These are phyloP conservation scores for Cladosporium sp. DNA, from an alignment of 2,329 filamentous ascomycete species.

Conservation along the genomic window DNA sequence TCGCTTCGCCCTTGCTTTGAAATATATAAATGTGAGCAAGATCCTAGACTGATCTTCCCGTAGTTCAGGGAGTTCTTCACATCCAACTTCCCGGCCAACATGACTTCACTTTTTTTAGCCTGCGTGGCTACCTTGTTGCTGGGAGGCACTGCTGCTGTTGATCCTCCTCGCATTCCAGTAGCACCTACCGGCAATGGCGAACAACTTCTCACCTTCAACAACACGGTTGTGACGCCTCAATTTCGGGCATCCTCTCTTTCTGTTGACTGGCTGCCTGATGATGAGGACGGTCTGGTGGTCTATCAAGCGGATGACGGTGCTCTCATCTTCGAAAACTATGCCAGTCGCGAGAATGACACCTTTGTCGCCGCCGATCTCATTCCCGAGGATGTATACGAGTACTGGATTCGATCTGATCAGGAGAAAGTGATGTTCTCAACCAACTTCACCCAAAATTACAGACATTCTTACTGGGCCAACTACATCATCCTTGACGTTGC, in stretches of 20 bases:
- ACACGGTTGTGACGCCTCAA: slow-evolving; percentile 48
- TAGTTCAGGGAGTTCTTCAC: neutral
- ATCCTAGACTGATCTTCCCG: neutral
- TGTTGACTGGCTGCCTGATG: slow-evolving; percentile 56
- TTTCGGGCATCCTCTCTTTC: slow-evolving; percentile 47
- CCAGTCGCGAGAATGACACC: slow-evolving; percentile 52
- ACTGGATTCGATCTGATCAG: slow-evolving; percentile 59
- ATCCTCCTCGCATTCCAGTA: slow-evolving; percentile 51
- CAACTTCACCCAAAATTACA: slow-evolving; percentile 66
- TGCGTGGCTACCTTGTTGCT: slow-evolving; percentile 3
- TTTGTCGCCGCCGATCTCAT: slow-evolving; percentile 58
- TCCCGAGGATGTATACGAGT: slow-evolving; percentile 52
- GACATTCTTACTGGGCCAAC: slow-evolving; percentile 63
- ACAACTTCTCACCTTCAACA: slow-evolving; percentile 57
- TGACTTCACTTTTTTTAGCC: slow-evolving; percentile 1
- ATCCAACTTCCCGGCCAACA: neutral
- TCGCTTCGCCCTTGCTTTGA: slow-evolving; percentile 3
- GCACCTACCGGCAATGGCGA: slow-evolving; percentile 55
- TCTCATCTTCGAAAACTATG: slow-evolving; percentile 59
- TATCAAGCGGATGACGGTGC: slow-evolving; percentile 48
- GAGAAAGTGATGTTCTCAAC: slow-evolving; percentile 58
- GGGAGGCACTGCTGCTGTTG: slow-evolving; percentile 29
- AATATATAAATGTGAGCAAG: slow-evolving; percentile 3
- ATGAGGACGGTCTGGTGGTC: slow-evolving; percentile 60
- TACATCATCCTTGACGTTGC: slow-evolving; percentile 61